These are phyloP conservation scores for Diaporthe sp. DNA, from an alignment of 2,329 filamentous ascomycete species.

Conservation along the genomic window DNA sequence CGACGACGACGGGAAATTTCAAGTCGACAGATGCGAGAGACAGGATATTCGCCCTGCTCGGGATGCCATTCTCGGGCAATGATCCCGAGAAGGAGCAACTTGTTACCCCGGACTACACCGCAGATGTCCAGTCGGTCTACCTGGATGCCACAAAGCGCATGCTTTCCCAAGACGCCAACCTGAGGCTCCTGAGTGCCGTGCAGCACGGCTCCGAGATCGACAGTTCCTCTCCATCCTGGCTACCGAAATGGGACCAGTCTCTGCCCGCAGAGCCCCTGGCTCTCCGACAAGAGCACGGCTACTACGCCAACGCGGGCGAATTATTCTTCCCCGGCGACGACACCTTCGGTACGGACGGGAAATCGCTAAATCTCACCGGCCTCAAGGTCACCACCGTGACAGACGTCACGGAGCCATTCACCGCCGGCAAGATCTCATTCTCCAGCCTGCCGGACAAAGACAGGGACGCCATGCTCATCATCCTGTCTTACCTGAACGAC, in stretches of 20 bases:
- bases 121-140: slow-evolving; percentile 15
- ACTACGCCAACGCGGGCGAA: slow-evolving; percentile 42
- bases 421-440: slow-evolving; percentile 14
- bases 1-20: slow-evolving; percentile 38
- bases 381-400: slow-evolving; percentile 26
- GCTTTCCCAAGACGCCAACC: slow-evolving; percentile 37
- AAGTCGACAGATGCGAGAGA: slow-evolving; percentile 41
- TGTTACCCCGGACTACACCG: slow-evolving; percentile 37
- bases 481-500: slow-evolving; percentile 39
- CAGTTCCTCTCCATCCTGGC: slow-evolving; percentile 40
- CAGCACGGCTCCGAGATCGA: slow-evolving; percentile 40
- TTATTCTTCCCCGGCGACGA: slow-evolving; percentile 18
- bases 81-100: slow-evolving; percentile 23
- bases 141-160: slow-evolving; percentile 22
- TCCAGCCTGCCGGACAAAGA: slow-evolving; percentile 8
- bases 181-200: slow-evolving; percentile 40
- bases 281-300: slow-evolving; percentile 38
- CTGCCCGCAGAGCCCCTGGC: slow-evolving; percentile 39
- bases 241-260: slow-evolving; percentile 40
- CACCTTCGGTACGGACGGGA: slow-evolving; percentile 4
- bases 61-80: slow-evolving; percentile 39
- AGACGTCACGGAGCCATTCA: slow-evolving; percentile 21
- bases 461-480: slow-evolving; percentile 32
- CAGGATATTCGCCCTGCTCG: slow-evolving; percentile 41
- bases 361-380: slow-evolving; percentile 5